Conservation (phyloP, 2,329 filamentous ascomycete species). For the Pleoardoris graminearum region DNA sequence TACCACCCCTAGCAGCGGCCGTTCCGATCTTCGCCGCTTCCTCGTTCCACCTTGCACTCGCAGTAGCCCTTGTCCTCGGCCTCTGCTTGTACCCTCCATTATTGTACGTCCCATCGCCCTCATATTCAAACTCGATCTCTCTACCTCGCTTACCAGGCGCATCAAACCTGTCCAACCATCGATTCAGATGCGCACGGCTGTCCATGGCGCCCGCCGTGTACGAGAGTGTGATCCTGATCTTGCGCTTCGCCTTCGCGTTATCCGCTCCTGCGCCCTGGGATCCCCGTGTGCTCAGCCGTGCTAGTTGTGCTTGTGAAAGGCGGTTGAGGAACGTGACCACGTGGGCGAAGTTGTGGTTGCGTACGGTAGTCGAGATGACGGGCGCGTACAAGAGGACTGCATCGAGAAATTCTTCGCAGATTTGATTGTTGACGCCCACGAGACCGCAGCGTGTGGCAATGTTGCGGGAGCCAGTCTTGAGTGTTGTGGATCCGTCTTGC, state of each 20-base stretch:
- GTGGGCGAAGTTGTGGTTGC: constrained; percentile 23
- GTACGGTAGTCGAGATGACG: constrained; percentile 15
- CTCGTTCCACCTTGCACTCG: constrained; percentile 1
- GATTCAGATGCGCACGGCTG: not conserved
- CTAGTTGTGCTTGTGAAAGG: constrained; percentile 17
- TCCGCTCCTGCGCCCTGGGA: not conserved
- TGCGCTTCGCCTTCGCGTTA: not conserved
- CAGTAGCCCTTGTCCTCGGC: not conserved
- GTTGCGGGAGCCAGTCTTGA: constrained; percentile 9
- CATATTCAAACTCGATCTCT: constrained; percentile 2
- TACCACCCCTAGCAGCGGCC: not conserved
- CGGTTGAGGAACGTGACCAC: constrained; percentile 22
- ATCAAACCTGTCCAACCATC: constrained; percentile 1
- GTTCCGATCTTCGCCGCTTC: not conserved
- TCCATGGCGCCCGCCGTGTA: not conserved
- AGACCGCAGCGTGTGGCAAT: constrained; percentile 18
- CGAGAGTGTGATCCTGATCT: not conserved
- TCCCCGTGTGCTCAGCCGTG: not conserved
- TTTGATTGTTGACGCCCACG: constrained; percentile 15
- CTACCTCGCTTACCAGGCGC: not conserved
- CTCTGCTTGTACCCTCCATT: constrained; percentile 1
- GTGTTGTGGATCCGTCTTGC: not conserved
- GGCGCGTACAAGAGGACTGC: constrained; percentile 19
- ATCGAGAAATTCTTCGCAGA: constrained; percentile 18
- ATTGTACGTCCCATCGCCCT: not conserved